Conservation (phyloP, 2,329 filamentous ascomycete species). For the Trichoderma lentiforme region DNA sequence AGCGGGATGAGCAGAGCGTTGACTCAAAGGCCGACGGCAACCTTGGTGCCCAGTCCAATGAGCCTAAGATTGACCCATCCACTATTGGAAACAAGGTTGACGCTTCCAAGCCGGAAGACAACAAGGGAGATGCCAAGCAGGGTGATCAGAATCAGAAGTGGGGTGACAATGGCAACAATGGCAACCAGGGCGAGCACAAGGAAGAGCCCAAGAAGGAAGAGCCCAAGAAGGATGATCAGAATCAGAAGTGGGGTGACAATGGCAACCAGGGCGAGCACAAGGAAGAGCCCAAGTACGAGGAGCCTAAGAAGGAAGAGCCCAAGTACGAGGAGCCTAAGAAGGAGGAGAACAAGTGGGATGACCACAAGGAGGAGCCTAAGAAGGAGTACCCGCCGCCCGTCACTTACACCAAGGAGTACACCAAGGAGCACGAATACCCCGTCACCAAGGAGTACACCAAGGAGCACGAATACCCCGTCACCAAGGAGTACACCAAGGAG, state of each 20-base stretch:
- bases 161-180: no score
- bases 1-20: not conserved
- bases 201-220: not conserved
- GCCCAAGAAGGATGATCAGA: not conserved
- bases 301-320: not conserved
- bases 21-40: not conserved
- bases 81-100: not conserved
- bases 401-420: not conserved
- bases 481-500: not conserved
- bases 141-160: not conserved
- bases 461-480: not conserved
- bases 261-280: not conserved
- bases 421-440: not conserved
- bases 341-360: not conserved
- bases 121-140: not conserved
- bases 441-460: not conserved
- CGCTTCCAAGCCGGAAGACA: not conserved
- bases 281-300: not conserved
- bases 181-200: not conserved
- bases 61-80: not conserved
- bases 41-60: not conserved
- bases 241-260: not conserved
- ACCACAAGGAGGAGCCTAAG: not conserved
- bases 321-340: not conserved
- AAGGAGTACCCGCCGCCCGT: not conserved